A percentile compares a stretch with the other conserved stretches of the same genome.
Conservation (phyloP, 2,329 filamentous ascomycete genomes). For the Elsinoe australis region DNA sequence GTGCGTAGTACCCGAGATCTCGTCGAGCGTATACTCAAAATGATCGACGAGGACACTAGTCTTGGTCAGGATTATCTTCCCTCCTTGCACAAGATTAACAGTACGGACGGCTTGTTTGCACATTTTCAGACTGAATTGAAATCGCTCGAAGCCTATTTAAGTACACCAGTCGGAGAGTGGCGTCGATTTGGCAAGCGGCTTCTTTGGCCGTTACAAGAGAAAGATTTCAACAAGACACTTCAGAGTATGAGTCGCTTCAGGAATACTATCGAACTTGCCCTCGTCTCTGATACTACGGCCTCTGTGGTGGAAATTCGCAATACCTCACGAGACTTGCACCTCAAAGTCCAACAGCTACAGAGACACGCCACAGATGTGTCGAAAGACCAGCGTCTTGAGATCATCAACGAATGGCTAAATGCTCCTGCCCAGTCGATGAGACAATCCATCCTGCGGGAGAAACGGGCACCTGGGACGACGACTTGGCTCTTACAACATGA, state of each 20-base stretch:
- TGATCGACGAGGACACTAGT: not conserved
- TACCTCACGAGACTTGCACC: not conserved
- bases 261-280: not conserved
- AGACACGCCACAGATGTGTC: not conserved
- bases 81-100: not conserved
- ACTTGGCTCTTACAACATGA: not conserved
- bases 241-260: slow-evolving; percentile 1
- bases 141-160: not conserved
- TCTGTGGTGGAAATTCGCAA: not conserved
- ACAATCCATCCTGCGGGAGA: not conserved
- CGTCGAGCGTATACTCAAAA: not conserved
- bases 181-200: not conserved
- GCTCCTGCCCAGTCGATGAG: not conserved
- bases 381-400: not conserved
- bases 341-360: not conserved
- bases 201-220: not conserved
- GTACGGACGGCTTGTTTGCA: not conserved
- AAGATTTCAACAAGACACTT: not conserved
- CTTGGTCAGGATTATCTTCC: not conserved
- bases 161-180: not conserved
- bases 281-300: not conserved
- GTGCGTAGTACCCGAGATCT: not conserved
- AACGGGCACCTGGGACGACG: not conserved
- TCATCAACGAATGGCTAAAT: not conserved
- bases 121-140: not conserved